These are phyloP conservation scores for Reutealis trisperma DNA, from an alignment of 345 rosid genomes.

Conservation along the genomic window DNA sequence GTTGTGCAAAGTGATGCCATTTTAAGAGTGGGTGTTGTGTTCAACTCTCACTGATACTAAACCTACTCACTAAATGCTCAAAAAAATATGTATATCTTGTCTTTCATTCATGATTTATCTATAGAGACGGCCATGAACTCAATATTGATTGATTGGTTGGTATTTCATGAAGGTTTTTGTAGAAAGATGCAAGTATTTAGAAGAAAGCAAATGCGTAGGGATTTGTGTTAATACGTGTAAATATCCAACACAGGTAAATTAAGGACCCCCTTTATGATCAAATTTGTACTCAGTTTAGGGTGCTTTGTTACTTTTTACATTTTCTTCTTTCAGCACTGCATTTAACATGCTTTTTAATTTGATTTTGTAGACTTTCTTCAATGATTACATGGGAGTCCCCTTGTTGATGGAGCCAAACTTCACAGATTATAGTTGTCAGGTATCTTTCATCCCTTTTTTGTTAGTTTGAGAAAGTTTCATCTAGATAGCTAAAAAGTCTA, in stretches of 20 bases:
- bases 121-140: background rate
- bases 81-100: background rate
- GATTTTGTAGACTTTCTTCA: constrained; percentile 62
- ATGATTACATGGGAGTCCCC: constrained; percentile 86
- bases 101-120: background rate
- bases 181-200: constrained; percentile 85
- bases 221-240: constrained; percentile 86
- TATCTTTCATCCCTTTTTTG: constrained; percentile 11
- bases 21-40: too few relatives aligned
- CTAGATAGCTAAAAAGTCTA: background rate
- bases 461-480: background rate
- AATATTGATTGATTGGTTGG: background rate
- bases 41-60: too few relatives aligned
- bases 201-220: constrained; percentile 92
- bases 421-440: constrained; percentile 87
- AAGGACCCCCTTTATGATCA: background rate
- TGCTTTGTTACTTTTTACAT: too few relatives aligned
- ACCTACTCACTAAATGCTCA: too few relatives aligned
- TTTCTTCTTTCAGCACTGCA: background rate
- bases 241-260: constrained; percentile 90
- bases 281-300: background rate
- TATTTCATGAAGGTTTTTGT: constrained; percentile 62
- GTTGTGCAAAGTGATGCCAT: too few relatives aligned
- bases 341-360: background rate
- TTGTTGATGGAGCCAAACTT: constrained; percentile 90